Evolutionary conservation across 441 rosid species (phyloP), one percentile per base, ranked within the genome.

Genomic region (Daphne laureola): DNA sequence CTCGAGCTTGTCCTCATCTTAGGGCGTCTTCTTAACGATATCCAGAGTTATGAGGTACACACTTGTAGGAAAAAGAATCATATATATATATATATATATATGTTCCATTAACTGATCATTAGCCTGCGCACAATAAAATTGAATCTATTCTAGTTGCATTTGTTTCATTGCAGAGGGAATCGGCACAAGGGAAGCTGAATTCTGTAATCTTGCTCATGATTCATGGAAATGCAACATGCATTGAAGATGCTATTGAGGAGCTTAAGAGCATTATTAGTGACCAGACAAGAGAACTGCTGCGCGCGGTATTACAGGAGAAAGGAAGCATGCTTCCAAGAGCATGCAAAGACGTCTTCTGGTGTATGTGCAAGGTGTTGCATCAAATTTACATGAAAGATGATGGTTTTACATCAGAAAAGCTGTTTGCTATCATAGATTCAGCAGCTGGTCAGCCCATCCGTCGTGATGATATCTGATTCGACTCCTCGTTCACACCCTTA

Each of bases 11-110:
- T 79, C 76, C 75, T 94, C 71, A 87, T 81, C 16, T 67, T 79
- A 21, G 97, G 94, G 48, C 94, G 96, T 62, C 84, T 87, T 42
- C 82, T 84, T 46, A 90, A 87, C 35, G 96, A 87, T 67, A 73
- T 78, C 56, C 80, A 73, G 48, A 55, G 83, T 62, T 84, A 81
- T 50, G 67, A 90, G 84, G 94, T 80, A 43, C 6, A 38, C 8
- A 17, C 42, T 51, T 25, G 17, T 2, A 21, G 21, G 41, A 35
- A 14, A 23, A 3, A n/a, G n/a, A n/a, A n/a, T n/a, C n/a, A n/a
- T n/a, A n/a, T n/a, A n/a, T n/a, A n/a, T n/a, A n/a, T n/a, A n/a
- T n/a, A n/a, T n/a, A n/a, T n/a, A n/a, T n/a, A n/a, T n/a, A n/a
- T n/a, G n/a, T n/a, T n/a, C n/a, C n/a, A n/a, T n/a, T 8, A 14